phyloP scores from a whole-genome alignment of 1,284 basidiomycete genomes.

The Ceraceosorus guamensis region DNA sequence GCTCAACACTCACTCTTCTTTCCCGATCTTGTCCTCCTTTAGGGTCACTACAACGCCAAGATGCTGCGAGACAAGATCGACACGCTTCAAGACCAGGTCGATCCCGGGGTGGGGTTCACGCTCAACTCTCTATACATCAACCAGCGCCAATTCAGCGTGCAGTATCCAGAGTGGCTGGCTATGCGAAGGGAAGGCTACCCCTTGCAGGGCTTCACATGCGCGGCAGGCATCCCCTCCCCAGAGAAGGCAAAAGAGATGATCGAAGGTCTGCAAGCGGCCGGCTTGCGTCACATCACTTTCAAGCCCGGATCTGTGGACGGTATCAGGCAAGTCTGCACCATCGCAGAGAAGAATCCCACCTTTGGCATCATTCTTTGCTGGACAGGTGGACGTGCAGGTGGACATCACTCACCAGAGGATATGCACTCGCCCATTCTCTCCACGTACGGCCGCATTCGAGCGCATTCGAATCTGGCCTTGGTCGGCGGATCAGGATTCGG shows the following conservation, averaged over 20 bases:
- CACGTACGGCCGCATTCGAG: conserved; percentile 83
- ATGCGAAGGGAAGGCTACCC: conserved; percentile 92
- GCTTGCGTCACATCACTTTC: conserved; percentile 91
- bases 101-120: conserved; percentile 59
- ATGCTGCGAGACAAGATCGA: conserved; percentile 77
- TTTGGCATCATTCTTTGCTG: conserved; percentile 98
- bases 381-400: conserved; percentile 98
- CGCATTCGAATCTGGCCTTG: conserved; percentile 78
- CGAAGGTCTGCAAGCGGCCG: conserved; percentile 63
- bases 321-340: conserved; percentile 92
- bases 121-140: conserved; percentile 97
- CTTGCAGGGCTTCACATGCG: conserved; percentile 94
- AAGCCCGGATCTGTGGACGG: conserved; percentile 96
- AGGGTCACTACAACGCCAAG: conserved; percentile 81
- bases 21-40: too few species aligned
- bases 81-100: conserved; percentile 27
- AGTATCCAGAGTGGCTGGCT: conserved; percentile 93
- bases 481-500: conserved; percentile 97
- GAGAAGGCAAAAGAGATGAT: conserved; percentile 94
- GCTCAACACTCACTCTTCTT: too few species aligned
- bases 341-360: conserved; percentile 85
- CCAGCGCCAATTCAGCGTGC: conserved; percentile 88
- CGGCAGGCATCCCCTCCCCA: conserved; percentile 84
- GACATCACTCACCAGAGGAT: conserved; percentile 96
- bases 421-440: conserved; percentile 92